phyloP scores from a whole-genome alignment of 2,329 filamentous ascomycete species.

The Pseudogymnoascus destructans region DNA sequence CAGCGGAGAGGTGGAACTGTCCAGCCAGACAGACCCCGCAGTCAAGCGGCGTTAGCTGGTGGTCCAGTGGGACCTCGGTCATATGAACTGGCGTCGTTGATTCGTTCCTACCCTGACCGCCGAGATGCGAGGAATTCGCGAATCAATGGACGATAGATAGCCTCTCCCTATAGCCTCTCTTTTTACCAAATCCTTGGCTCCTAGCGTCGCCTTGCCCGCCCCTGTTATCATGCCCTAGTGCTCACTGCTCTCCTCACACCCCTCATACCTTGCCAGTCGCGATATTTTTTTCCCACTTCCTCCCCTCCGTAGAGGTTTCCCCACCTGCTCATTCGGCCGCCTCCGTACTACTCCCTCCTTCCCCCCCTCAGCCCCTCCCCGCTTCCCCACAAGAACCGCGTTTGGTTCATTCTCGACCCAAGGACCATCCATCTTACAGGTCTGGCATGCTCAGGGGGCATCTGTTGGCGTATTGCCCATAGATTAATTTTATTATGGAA shows the following conservation, averaged over 20 bases:
- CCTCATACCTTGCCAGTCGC: neutral
- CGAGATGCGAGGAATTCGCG: neutral
- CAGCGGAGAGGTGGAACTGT: too few species aligned
- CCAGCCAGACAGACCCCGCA: conserved; percentile 2
- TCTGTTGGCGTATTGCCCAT: neutral
- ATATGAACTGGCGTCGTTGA: neutral
- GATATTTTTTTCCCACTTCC: neutral
- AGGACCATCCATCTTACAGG: neutral
- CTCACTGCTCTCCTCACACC: neutral
- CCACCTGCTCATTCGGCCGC: conserved; percentile 5
- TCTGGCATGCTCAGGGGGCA: conserved; percentile 2
- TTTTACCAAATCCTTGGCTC: neutral
- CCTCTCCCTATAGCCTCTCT: neutral
- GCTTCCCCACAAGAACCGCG: conserved; percentile 2
- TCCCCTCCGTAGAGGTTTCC: neutral
- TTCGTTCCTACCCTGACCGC: neutral
- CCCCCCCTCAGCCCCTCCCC: neutral
- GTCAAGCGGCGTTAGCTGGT: neutral
- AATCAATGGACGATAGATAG: conserved; percentile 2
- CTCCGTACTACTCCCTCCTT: neutral
- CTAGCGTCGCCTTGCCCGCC: neutral
- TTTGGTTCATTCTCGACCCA: conserved; percentile 8
- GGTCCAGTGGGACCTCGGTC: conserved; percentile 2
- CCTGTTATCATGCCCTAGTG: neutral
- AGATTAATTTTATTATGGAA: conserved; percentile 8